Evolutionary conservation across 768 basidiomycete genomes (phyloP).

Genomic region (Boletus vinaceobasis): DNA sequence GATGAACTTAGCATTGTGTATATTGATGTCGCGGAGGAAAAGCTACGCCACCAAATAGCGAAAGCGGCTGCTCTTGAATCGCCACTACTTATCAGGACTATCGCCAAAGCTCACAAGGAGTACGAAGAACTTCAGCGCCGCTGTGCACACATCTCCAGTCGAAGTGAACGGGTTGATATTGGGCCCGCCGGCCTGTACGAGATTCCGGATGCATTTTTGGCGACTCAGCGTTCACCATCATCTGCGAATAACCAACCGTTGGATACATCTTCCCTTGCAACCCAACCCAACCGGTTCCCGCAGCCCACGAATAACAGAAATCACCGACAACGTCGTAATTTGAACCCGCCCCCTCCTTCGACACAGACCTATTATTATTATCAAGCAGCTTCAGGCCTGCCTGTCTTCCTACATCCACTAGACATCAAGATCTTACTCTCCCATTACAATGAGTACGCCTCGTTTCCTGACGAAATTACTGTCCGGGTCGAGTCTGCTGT

Average conservation of each 20-base stretch:
- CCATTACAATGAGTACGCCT: conserved; percentile 74
- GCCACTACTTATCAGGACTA: conserved; percentile 54
- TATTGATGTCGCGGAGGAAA: conserved; percentile 72
- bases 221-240: conserved; percentile 33
- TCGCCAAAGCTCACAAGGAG: conserved; percentile 61
- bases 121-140: conserved; percentile 52
- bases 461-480: conserved; percentile 80
- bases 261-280: neutral
- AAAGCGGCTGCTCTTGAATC: conserved; percentile 77
- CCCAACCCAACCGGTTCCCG: conserved; percentile 4
- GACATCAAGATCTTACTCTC: conserved; percentile 91
- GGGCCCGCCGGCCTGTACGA: conserved; percentile 30
- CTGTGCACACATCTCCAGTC: conserved; percentile 9
- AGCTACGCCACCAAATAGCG: conserved; percentile 74
- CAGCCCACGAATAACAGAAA: conserved; percentile 33
- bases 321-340: conserved; percentile 66
- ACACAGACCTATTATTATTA: conserved; percentile 95
- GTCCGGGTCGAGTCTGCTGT: conserved; percentile 75
- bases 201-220: conserved; percentile 59
- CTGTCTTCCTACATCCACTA: conserved; percentile 91
- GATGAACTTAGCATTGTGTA: conserved; percentile 80
- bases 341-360: conserved; percentile 84
- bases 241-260: conserved; percentile 8
- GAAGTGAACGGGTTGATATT: conserved; percentile 21
- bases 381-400: conserved; percentile 87